Evolutionary conservation across 768 basidiomycete genomes (phyloP).

Genomic region (Boletus rubroflammeus): DNA sequence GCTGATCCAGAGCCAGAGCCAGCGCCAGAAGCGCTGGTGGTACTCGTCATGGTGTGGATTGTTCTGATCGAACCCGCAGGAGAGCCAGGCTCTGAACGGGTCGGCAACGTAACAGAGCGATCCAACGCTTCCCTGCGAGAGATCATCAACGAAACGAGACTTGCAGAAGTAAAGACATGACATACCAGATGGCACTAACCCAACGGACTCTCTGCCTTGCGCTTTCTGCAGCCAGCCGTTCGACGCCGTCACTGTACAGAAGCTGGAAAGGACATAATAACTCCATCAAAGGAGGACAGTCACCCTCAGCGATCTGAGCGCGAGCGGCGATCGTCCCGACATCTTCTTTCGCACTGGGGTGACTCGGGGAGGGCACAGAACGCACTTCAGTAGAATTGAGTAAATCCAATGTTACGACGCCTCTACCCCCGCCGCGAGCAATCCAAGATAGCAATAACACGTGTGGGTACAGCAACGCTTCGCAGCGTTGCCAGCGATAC

Average conservation of each 20-base stretch:
- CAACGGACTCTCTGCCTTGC: constrained; percentile 82
- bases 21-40: constrained; percentile 33
- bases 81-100: constrained; percentile 41
- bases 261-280: constrained; percentile 87
- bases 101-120: constrained; percentile 51
- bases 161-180: constrained; percentile 18
- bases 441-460: constrained; percentile 86
- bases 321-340: constrained; percentile 82
- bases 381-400: constrained; percentile 85
- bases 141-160: neutral
- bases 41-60: constrained; percentile 53
- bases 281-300: constrained; percentile 53
- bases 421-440: constrained; percentile 75
- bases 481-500: constrained; percentile 78
- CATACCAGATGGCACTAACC: constrained; percentile 85
- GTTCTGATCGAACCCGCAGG: constrained; percentile 64
- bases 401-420: constrained; percentile 82
- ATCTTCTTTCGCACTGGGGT: constrained; percentile 79
- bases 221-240: constrained; percentile 85
- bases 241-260: constrained; percentile 85
- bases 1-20: constrained; percentile 51
- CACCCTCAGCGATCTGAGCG: constrained; percentile 48
- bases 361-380: constrained; percentile 75
- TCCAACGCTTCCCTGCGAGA: constrained; percentile 72
- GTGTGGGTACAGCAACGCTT: constrained; percentile 78